A percentile compares a stretch with the other conserved stretches of the same genome.
Conservation (phyloP, 140 eudicot species). For the Cichorium intybus region DNA sequence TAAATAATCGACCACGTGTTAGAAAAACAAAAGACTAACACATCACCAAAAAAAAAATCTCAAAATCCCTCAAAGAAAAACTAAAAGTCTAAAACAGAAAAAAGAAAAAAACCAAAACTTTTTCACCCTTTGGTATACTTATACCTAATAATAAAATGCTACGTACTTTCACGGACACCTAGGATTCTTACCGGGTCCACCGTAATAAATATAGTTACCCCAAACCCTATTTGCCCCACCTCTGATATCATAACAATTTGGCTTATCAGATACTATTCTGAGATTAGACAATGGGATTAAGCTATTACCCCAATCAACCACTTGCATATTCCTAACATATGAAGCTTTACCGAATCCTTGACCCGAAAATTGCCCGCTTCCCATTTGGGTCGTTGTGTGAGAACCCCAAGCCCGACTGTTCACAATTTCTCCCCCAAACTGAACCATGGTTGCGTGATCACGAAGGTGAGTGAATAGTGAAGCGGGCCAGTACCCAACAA, state of each 20-base stretch:
- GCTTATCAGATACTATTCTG: conserved; percentile 70
- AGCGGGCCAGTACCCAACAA: conserved; percentile 91
- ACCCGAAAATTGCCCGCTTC: conserved; percentile 94
- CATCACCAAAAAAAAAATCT: background rate
- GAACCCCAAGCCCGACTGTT: conserved; percentile 48
- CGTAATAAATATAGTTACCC: conserved; percentile 92
- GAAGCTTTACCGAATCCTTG: conserved; percentile 89
- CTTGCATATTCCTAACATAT: conserved; percentile 77
- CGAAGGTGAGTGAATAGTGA: conserved; percentile 70
- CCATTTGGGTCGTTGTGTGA: conserved; percentile 93
- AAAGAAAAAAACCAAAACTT: conserved; percentile 22
- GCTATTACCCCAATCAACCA: conserved; percentile 87
- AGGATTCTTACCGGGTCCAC: conserved; percentile 88
- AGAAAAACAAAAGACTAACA: conserved; percentile 24
- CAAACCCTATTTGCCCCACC: conserved; percentile 77
- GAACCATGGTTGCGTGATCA: conserved; percentile 81
- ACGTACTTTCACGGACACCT: conserved; percentile 53
- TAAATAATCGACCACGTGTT: conserved; percentile 19
- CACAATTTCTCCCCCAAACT: conserved; percentile 89
- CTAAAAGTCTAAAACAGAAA: background rate
- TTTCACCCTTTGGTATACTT: conserved; percentile 19
- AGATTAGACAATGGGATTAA: conserved; percentile 64
- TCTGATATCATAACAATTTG: conserved; percentile 78
- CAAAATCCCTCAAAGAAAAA: background rate
- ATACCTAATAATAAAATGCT: conserved; percentile 13